These are phyloP conservation scores for Leccinum longicurvipes DNA, from an alignment of 768 basidiomycete species.

Conservation along the genomic window DNA sequence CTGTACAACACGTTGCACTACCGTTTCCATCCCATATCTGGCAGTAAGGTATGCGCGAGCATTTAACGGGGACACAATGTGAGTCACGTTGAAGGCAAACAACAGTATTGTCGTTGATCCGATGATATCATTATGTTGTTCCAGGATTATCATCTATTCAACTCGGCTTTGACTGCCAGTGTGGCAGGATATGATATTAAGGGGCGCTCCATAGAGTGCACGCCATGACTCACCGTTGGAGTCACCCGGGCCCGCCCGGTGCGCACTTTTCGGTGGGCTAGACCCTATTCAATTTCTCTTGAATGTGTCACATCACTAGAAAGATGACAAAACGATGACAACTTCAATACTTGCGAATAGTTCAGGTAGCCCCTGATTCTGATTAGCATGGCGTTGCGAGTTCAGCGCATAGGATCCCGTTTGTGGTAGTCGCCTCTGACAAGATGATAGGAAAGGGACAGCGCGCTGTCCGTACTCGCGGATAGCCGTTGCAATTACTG, in stretches of 20 bases:
- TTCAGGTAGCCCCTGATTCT: too few relatives aligned
- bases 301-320: too few relatives aligned
- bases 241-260: too few relatives aligned
- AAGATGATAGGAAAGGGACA: too few relatives aligned
- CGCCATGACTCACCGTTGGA: slow-evolving; percentile 43
- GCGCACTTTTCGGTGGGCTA: slow-evolving; percentile 66
- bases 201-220: neutral
- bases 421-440: too few relatives aligned
- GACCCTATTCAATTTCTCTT: too few relatives aligned
- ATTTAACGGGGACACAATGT: slow-evolving; percentile 37
- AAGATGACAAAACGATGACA: too few relatives aligned
- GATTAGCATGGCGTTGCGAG: too few relatives aligned
- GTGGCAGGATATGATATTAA: slow-evolving; percentile 1
- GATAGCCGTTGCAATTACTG: too few relatives aligned
- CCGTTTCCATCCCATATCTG: slow-evolving; percentile 52
- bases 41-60: slow-evolving; percentile 13
- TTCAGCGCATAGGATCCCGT: too few relatives aligned
- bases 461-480: too few relatives aligned
- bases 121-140: slow-evolving; percentile 25
- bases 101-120: slow-evolving; percentile 30
- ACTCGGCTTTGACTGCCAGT: slow-evolving; percentile 48
- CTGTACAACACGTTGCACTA: slow-evolving; percentile 44
- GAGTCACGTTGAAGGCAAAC: slow-evolving; percentile 37
- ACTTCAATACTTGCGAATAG: too few relatives aligned
- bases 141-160: slow-evolving; percentile 36